Evolutionary conservation across 2,329 filamentous ascomycete genomes (phyloP), one percentile per base, ranked within the genome.

Genomic region (Pseudogymnoascus sp.): DNA sequence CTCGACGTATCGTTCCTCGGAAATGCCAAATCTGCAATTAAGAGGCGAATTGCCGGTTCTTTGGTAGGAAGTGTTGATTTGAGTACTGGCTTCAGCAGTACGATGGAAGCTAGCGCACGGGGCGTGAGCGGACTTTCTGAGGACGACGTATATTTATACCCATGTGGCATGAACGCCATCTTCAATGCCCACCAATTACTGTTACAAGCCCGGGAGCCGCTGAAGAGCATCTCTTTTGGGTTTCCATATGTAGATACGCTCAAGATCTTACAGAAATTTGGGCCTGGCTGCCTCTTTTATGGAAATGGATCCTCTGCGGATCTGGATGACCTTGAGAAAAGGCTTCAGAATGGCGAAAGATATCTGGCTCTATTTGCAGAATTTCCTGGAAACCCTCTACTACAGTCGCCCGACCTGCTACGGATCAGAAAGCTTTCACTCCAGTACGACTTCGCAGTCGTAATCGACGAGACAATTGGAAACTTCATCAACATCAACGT

Each of bases 161-260:
- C 93, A 0, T 88, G 84, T 42, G 95, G 95, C 38, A 99, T 99
- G 93, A 97, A 91, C 71, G 86, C 93, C 61, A 97, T 99, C 50
- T 99, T 91, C 78, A 91, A 91, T 69, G 83, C 90, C 0, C 95
- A 99, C 73, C 86, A 88, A 59, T 85, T 84, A 47, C 78, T 97
- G 61, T 78, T 93, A 66, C 78, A 80, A 61, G 81, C 85, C 0
- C 84, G 87, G 38, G 86, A 86, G 2, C 77, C 81, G 6, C 72
- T 84, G 65, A 89, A 90, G 75, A 96, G 91, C 74, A 86, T 99
- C 72, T 93, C 89, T 71, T 97, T 91, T 71, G 95, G 95, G n/a
- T 99, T 99, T 70, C 92, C 95, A 0, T 99, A 99, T 70, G 91
- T 97, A 61, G 95, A 99, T 75, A 97, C 95, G 0, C 82, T 97